These are phyloP conservation scores for Fagus crenata DNA, from an alignment of 306 rosid species.

Conservation along the genomic window DNA sequence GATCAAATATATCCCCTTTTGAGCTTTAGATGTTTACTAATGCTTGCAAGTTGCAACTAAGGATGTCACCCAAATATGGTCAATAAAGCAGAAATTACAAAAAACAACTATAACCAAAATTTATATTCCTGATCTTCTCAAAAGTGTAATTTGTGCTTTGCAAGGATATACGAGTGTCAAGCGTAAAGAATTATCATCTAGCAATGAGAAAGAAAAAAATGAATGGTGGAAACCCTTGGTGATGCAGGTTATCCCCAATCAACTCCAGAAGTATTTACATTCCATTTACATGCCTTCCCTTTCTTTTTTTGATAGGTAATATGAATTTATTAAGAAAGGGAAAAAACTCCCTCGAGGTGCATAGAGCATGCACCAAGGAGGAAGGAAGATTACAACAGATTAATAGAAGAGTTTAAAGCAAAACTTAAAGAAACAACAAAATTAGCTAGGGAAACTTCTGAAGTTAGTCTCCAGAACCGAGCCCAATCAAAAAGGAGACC, in stretches of 20 bases:
- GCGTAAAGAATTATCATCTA: neutral
- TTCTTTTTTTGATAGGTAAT: too few relatives aligned
- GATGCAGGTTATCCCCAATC: neutral
- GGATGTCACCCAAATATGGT: neutral
- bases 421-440: too few relatives aligned
- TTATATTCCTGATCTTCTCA: neutral
- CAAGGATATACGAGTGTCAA: neutral
- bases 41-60: constrained; percentile 3
- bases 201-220: neutral
- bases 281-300: neutral
- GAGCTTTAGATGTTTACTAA: constrained; percentile 4
- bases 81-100: neutral
- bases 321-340: too few relatives aligned
- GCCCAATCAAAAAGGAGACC: too few relatives aligned
- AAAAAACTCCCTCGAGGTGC: too few relatives aligned
- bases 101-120: neutral
- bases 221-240: neutral
- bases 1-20: constrained; percentile 20
- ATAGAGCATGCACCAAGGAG: too few relatives aligned
- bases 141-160: neutral
- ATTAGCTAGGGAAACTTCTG: too few relatives aligned
- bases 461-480: too few relatives aligned
- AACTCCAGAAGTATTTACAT: neutral
- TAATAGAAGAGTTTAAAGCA: too few relatives aligned
- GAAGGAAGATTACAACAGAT: too few relatives aligned